Conservation (phyloP, 2,329 filamentous ascomycete genomes). For the Apiospora hydei region DNA sequence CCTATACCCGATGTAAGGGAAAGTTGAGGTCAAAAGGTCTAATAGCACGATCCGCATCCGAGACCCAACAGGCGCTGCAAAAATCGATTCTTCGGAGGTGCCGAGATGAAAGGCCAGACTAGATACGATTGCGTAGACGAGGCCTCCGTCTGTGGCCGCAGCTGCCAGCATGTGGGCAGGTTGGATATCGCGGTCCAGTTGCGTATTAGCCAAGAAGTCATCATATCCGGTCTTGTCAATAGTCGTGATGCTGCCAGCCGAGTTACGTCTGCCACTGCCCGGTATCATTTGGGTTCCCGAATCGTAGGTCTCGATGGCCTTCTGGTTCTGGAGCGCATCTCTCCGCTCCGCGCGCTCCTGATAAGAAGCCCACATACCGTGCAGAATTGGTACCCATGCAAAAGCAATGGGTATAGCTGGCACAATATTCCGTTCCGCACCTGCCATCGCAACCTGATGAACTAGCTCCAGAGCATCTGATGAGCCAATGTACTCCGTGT, state of each 20-base stretch:
- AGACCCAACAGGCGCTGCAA: constrained; percentile 64
- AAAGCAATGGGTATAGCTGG: constrained; percentile 78
- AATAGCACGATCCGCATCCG: constrained; percentile 71
- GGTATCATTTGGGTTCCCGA: constrained; percentile 55
- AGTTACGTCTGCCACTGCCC: constrained; percentile 59
- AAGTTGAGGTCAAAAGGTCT: constrained; percentile 73
- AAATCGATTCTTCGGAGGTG: constrained; percentile 52
- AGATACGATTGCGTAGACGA: constrained; percentile 61
- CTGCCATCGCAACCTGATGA: constrained; percentile 72
- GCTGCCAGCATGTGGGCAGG: constrained; percentile 59
- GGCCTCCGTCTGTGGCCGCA: constrained; percentile 54
- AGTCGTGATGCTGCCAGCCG: constrained; percentile 67
- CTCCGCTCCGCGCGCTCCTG: constrained; percentile 67
- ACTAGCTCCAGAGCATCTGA: constrained; percentile 74
- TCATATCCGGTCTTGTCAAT: constrained; percentile 68
- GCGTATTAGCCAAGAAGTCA: constrained; percentile 59
- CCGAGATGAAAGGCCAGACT: constrained; percentile 58
- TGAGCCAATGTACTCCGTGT: constrained; percentile 70
- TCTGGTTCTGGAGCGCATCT: constrained; percentile 64
- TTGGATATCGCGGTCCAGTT: constrained; percentile 59
- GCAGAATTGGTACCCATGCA: constrained; percentile 80
- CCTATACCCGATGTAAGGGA: constrained; percentile 74
- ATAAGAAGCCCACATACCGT: constrained; percentile 71
- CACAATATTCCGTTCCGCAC: constrained; percentile 61
- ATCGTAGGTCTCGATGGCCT: constrained; percentile 60